Evolutionary conservation across 2,329 filamentous ascomycete genomes (phyloP), one percentile per base, ranked within the genome.

Genomic region (Sphaerulina musiva): DNA sequence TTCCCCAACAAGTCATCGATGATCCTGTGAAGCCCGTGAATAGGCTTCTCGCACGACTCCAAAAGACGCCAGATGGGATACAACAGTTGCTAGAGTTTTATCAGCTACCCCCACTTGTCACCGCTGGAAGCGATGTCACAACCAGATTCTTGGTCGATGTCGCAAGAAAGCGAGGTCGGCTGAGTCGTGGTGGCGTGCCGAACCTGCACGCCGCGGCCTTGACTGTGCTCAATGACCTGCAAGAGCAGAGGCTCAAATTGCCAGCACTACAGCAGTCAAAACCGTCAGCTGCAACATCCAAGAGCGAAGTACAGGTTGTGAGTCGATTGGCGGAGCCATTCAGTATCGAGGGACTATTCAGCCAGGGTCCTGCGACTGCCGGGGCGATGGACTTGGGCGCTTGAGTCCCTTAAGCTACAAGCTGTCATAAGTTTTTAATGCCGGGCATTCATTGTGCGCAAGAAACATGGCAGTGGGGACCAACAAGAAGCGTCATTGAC

Each of bases 141-240:
- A 95, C 84, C 12, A 89, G 96, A 70, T 97, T 97, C 75, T 74
- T 98, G 36, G 83, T 97, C 51, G 92, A 98, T 70, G 92, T 98
- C 10, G 93, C 93, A 4, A 82, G 93, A 66, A 96, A 95, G 77
- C 82, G 93, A 57, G 93, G 93, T 50, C 80, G 93, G 54, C 78
- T 98, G 12, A 89, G 92, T 48, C 86, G 87, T 63, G 91, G 92
- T 17, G 93, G 93, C 58, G 80, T 97, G 12, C 93, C 93, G 42
- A 98, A 97, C 72, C 72, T 97, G 55, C 79, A 83, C 62, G 84
- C 87, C 51, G 92, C 93, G 6, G 93, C 92, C 59, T 92, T 93
- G 80, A 86, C 89, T 0, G 91, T 98, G 53, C 83, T 98, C 54
- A 93, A 84, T n/a, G 93, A 98, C 75, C 95, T 93, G 89, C 82